Evolutionary conservation across 129 eudicot species (phyloP).

Genomic region (Escallonia rubra): DNA sequence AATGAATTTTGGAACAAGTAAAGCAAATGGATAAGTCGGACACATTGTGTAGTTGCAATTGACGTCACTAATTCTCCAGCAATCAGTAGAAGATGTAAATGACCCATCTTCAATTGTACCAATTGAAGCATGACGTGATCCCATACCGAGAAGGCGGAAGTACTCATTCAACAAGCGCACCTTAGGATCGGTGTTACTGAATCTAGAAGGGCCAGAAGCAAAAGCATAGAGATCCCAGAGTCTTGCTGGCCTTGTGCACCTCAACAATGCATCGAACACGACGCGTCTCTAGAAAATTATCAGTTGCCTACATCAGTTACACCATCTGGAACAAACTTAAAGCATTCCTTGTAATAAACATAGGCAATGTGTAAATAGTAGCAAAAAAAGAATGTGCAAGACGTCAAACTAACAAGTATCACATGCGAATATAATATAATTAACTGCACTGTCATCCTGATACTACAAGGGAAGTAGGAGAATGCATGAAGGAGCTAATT

Average conservation of each 20-base stretch:
- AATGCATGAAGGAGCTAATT: too few relatives aligned
- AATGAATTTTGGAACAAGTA: constrained; percentile 76
- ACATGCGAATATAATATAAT: too few relatives aligned
- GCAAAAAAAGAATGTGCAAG: background rate
- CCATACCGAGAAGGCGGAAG: constrained; percentile 84
- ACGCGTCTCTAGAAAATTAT: constrained; percentile 66
- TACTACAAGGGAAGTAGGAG: too few relatives aligned
- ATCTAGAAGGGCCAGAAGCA: constrained; percentile 58
- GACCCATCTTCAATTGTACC: constrained; percentile 53
- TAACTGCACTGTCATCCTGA: too few relatives aligned
- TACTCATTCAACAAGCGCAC: constrained; percentile 81
- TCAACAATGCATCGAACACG: constrained; percentile 57
- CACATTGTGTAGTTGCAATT: constrained; percentile 69
- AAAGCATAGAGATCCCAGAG: constrained; percentile 95
- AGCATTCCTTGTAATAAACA: background rate
- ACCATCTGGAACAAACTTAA: background rate
- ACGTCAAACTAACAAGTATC: too few relatives aligned
- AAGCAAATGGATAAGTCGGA: constrained; percentile 89
- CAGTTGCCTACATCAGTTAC: background rate
- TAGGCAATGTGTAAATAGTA: background rate
- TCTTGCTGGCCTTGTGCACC: constrained; percentile 73
- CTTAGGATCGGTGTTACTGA: constrained; percentile 56
- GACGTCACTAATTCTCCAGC: constrained; percentile 87
- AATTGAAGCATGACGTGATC: constrained; percentile 38
- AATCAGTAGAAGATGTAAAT: constrained; percentile 58